phyloP scores from a whole-genome alignment of 805 yeast genomes.

The Clavispora asparagi region DNA sequence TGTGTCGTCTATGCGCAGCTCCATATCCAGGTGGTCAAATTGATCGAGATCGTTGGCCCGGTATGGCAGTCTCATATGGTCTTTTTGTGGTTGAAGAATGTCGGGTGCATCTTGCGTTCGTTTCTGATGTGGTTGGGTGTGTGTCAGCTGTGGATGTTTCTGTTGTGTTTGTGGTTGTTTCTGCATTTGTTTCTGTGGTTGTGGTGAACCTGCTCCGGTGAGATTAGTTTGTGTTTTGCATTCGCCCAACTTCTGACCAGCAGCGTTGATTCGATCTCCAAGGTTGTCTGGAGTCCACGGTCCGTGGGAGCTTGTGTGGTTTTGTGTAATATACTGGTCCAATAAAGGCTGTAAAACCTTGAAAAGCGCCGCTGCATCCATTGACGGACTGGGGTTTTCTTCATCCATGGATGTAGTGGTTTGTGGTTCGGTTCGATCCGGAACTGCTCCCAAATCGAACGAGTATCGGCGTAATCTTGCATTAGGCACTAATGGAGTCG shows the following conservation, averaged over 20 bases:
- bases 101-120: not conserved
- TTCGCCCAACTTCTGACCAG: not conserved
- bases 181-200: not conserved
- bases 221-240: not conserved
- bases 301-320: not conserved
- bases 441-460: not conserved
- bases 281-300: not conserved
- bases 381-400: not conserved
- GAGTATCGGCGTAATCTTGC: not conserved
- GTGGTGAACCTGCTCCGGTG: not conserved
- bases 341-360: constrained; percentile 7
- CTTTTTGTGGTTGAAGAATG: not conserved
- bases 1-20: constrained; percentile 10
- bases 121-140: not conserved
- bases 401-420: not conserved
- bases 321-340: constrained; percentile 5
- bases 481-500: constrained; percentile 5
- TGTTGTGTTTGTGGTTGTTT: not conserved
- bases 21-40: constrained; percentile 14
- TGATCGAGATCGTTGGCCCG: constrained; percentile 1
- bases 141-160: not conserved
- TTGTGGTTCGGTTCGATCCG: not conserved
- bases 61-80: not conserved
- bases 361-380: constrained; percentile 6
- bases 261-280: not conserved